Percentiles rank a stretch among this genome's conserved stretches.
phyloP scores from a whole-genome alignment of 768 basidiomycete genomes.

The Lactarius akahatsu region DNA sequence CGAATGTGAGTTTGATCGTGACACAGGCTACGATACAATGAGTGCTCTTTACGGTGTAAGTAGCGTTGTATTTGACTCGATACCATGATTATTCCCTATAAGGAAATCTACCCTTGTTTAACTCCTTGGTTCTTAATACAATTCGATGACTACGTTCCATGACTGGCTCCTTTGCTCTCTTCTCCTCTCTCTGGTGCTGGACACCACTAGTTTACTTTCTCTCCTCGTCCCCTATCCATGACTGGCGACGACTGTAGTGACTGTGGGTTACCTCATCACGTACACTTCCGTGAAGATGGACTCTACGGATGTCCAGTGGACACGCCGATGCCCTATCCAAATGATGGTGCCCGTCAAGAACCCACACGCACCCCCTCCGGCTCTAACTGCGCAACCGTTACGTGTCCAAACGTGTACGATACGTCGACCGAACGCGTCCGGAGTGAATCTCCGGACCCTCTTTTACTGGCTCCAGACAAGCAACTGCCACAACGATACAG shows the following conservation, averaged over 20 bases:
- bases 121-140: background rate
- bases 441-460: constrained; percentile 19
- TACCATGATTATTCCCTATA: constrained; percentile 6
- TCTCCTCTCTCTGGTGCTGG: constrained; percentile 14
- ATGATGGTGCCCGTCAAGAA: background rate
- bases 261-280: constrained; percentile 11
- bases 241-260: constrained; percentile 15
- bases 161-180: background rate
- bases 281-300: constrained; percentile 20
- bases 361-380: background rate
- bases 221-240: constrained; percentile 5
- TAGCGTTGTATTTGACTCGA: background rate
- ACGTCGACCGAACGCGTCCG: background rate
- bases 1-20: constrained; percentile 52
- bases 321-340: background rate
- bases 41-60: background rate
- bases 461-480: constrained; percentile 10
- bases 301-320: constrained; percentile 16
- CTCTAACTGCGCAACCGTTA: background rate
- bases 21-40: constrained; percentile 45
- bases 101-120: constrained; percentile 6
- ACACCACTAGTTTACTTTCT: background rate
- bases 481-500: constrained; percentile 10
- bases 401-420: background rate
- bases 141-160: background rate